These are phyloP conservation scores for Cercis canadensis DNA, from an alignment of 306 rosid species.

Conservation along the genomic window DNA sequence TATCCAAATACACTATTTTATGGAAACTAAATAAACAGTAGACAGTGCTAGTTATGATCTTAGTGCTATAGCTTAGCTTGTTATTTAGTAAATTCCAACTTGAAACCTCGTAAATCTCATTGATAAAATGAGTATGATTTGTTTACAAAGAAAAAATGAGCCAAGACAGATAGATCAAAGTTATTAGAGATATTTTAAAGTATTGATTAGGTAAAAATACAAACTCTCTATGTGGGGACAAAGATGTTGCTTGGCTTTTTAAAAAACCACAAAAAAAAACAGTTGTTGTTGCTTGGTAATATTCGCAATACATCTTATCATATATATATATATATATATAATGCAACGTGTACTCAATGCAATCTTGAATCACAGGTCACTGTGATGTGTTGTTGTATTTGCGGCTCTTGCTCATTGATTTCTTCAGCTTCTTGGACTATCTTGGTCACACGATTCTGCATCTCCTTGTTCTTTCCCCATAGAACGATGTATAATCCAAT, in stretches of 20 bases:
- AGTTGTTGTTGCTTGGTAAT: background rate
- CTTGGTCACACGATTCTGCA: slow-evolving; percentile 49
- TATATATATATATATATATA: background rate
- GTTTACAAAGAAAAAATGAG: background rate
- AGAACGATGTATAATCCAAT: slow-evolving; percentile 82
- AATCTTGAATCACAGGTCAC: slow-evolving; percentile 51
- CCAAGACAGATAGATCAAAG: background rate
- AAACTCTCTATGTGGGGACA: background rate
- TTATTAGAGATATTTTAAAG: background rate
- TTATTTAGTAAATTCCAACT: no score
- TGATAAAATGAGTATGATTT: background rate
- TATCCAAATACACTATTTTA: no score
- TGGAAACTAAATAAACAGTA: no score
- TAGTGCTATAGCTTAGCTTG: no score
- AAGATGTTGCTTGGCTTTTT: background rate
- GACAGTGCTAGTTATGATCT: no score
- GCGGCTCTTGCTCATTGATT: slow-evolving; percentile 57
- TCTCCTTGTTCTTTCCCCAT: slow-evolving; percentile 88
- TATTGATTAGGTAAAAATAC: background rate
- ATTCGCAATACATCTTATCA: background rate
- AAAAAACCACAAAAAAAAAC: no score
- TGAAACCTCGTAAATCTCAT: background rate
- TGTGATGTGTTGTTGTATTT: slow-evolving; percentile 47
- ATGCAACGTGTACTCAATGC: slow-evolving; percentile 32
- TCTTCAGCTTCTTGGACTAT: slow-evolving; percentile 49